A percentile compares a stretch with the other conserved stretches of the same genome.
Evolutionary conservation across 257 asterid species (phyloP).

Genomic region (Knoxia roxburghii): DNA sequence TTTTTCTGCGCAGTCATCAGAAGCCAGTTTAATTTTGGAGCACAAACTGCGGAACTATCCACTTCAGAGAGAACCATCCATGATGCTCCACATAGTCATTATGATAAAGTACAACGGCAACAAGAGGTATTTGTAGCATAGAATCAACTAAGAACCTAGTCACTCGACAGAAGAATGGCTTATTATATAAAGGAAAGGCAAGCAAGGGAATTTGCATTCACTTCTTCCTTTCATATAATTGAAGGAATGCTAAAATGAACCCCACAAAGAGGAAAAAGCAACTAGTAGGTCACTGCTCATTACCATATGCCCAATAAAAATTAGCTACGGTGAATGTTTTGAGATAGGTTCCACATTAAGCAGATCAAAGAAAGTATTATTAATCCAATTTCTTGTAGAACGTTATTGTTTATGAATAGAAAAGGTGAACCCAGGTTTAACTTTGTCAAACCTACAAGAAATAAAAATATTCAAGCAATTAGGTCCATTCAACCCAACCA

Average conservation of each 20-base stretch:
- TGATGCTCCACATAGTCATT: slow-evolving; percentile 41
- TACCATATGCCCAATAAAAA: too few relatives aligned
- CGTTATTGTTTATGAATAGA: background rate
- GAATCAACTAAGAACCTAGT: background rate
- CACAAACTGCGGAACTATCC: slow-evolving; percentile 54
- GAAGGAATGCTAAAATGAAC: background rate
- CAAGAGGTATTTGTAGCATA: background rate
- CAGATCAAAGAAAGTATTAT: background rate
- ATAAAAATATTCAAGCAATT: background rate
- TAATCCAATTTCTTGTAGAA: background rate
- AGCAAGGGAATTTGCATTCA: background rate
- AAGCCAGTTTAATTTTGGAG: slow-evolving; percentile 85
- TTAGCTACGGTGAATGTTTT: background rate
- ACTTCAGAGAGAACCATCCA: slow-evolving; percentile 56
- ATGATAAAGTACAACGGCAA: slow-evolving; percentile 1
- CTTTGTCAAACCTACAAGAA: background rate
- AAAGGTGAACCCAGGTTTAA: background rate
- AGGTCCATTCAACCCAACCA: background rate
- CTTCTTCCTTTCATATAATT: background rate
- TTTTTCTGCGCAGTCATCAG: slow-evolving; percentile 91
- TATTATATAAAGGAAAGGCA: background rate
- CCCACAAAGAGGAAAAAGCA: background rate
- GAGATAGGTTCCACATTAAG: background rate
- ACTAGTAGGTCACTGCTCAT: too few relatives aligned
- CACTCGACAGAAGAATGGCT: background rate